Evolutionary conservation across 1,284 basidiomycete species (phyloP), one percentile per base, ranked within the genome.

Genomic region (Trichosporon sp.): DNA sequence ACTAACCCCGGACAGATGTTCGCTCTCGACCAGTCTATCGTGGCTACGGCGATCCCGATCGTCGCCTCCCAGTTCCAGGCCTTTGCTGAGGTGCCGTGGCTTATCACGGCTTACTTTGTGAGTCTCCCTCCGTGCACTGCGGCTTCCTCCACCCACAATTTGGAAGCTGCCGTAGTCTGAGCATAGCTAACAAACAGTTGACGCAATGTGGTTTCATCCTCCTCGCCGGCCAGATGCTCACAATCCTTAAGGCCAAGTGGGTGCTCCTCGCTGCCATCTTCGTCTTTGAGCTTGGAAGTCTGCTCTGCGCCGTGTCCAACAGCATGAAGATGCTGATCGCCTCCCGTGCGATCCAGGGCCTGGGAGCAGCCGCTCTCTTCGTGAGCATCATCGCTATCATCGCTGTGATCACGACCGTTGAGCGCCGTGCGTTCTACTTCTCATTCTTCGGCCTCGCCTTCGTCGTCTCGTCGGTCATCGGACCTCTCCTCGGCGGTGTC

Each of bases 271-370:
- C 69, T 19, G 77, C 83, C 44, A 79, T 85, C 60, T 68, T 81
- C 65, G 74, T 80, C 61, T 83, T 83, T 64, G 82, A 83, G 62
- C 61, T 81, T 32, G 84, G 85, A 11, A 82, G 80, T 9, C 74
- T 84, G 31, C 70, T 86, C 23, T 85, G 84, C 64, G 85, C 80
- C n/a, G 81, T 83, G 13, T 78, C 84, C 0, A 79, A 73, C 29
- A 65, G 61, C 32, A 75, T 78, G 68, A 62, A 69, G 32, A 70
- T 82, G 36, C 70, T 85, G 56, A 85, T 86, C 67, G 78, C 84
- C 54, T 83, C 82, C 1, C 78, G 85, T 46, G 83, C 83, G 0
- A 72, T 85, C 31, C 77, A 78, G 65, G 77, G 77, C 60, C 71
- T 78, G 21, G 76, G 76, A 63, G 65, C 67, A 34, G 70, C 52